phyloP scores from a whole-genome alignment of 139 green algal species.

The Eudorina sp. region DNA sequence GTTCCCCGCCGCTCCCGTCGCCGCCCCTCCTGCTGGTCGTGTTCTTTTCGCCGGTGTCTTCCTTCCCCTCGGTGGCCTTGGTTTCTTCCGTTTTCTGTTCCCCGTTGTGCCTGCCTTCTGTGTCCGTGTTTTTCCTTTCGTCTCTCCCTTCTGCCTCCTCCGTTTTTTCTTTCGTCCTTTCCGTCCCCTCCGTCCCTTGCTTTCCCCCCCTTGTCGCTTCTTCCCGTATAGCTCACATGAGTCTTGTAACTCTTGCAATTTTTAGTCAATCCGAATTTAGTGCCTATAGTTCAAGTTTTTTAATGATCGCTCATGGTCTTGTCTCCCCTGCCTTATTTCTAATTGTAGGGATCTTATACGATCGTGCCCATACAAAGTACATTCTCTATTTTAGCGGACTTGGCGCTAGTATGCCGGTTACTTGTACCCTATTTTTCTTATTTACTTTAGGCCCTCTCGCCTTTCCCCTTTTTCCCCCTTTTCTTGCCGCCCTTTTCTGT shows the following conservation, averaged over 20 bases:
- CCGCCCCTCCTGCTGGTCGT: slow-evolving; percentile 77
- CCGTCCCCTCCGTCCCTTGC: slow-evolving; percentile 78
- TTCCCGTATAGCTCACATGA: slow-evolving; percentile 80
- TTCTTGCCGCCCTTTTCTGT: slow-evolving; percentile 36
- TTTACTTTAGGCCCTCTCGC: background rate
- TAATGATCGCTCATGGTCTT: slow-evolving; percentile 80
- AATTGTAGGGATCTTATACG: slow-evolving; percentile 73
- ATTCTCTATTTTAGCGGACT: background rate
- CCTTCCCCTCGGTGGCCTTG: slow-evolving; percentile 79
- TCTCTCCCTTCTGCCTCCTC: slow-evolving; percentile 75
- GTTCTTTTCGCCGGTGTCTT: slow-evolving; percentile 79
- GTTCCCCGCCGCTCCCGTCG: slow-evolving; percentile 80
- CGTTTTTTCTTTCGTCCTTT: slow-evolving; percentile 78
- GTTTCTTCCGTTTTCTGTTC: slow-evolving; percentile 77
- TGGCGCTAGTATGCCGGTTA: background rate
- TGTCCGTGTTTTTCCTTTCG: slow-evolving; percentile 74
- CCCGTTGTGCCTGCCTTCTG: slow-evolving; percentile 77
- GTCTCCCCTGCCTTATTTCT: slow-evolving; percentile 76
- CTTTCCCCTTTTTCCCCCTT: slow-evolving; percentile 37
- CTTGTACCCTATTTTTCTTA: background rate
- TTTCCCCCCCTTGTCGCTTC: slow-evolving; percentile 82
- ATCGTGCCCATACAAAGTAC: slow-evolving; percentile 3
- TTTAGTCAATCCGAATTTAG: slow-evolving; percentile 32
- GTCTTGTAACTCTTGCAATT: slow-evolving; percentile 77
- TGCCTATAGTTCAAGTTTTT: slow-evolving; percentile 68